Percentiles rank a stretch among this genome's conserved stretches.
These are phyloP conservation scores for Helichrysum umbraculigerum DNA, from an alignment of 129 eudicot species.

Conservation along the genomic window DNA sequence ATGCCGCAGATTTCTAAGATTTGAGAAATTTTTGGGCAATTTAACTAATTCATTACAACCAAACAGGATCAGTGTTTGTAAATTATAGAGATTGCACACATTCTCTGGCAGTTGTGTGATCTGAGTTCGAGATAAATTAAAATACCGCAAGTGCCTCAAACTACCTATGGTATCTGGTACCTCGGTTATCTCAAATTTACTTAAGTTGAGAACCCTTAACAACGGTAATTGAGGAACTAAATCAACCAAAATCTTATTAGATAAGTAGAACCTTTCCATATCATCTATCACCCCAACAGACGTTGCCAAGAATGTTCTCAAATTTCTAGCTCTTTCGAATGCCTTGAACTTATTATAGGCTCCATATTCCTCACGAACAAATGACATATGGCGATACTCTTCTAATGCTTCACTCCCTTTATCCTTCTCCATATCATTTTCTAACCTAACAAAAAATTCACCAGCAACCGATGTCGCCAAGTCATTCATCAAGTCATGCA, in stretches of 20 bases:
- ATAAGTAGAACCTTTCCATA: too few species aligned
- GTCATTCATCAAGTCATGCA: too few species aligned
- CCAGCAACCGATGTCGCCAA: too few species aligned
- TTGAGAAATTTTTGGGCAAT: conserved; percentile 22
- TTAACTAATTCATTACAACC: background rate
- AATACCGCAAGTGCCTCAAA: conserved; percentile 39
- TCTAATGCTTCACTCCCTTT: too few species aligned
- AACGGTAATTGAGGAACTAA: conserved; percentile 19
- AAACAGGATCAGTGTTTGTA: conserved; percentile 39
- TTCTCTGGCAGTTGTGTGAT: conserved; percentile 32
- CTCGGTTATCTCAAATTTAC: conserved; percentile 17
- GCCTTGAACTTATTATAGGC: too few species aligned
- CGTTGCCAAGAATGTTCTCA: too few species aligned
- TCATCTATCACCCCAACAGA: too few species aligned
- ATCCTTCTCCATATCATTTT: too few species aligned
- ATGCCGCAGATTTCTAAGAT: conserved; percentile 16
- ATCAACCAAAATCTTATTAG: background rate
- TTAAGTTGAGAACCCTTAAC: conserved; percentile 29
- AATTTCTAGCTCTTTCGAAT: too few species aligned
- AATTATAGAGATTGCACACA: conserved; percentile 27
- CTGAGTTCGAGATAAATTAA: conserved; percentile 21
- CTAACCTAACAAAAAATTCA: too few species aligned
- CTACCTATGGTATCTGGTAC: conserved; percentile 25
- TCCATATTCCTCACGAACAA: too few species aligned
- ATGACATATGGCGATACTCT: too few species aligned